These are phyloP conservation scores for Pythium biforme DNA, from an alignment of 352 stramenopile species.

Conservation along the genomic window DNA sequence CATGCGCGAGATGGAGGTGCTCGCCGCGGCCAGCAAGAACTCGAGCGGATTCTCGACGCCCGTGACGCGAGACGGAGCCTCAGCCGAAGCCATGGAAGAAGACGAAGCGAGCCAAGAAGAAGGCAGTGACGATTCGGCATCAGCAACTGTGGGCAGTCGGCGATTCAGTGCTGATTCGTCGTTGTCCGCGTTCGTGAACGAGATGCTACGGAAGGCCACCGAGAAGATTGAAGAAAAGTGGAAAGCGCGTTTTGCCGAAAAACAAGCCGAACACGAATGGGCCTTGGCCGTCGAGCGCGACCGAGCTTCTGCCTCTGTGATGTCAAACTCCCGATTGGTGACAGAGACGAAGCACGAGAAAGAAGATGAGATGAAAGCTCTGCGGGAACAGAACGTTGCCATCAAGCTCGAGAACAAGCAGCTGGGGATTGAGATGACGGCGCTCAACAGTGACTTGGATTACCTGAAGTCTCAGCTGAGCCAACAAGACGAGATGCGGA, in stretches of 20 bases:
- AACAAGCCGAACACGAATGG: constrained; percentile 65
- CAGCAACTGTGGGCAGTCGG: not conserved
- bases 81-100: constrained; percentile 2
- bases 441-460: constrained; percentile 62
- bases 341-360: constrained; percentile 74
- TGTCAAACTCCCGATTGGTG: constrained; percentile 65
- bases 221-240: constrained; percentile 85
- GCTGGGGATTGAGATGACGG: constrained; percentile 63
- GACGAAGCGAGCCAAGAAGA: not conserved
- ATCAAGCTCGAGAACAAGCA: constrained; percentile 69
- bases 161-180: constrained; percentile 46
- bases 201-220: constrained; percentile 71
- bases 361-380: constrained; percentile 69
- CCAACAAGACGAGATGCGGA: constrained; percentile 72
- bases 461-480: constrained; percentile 70
- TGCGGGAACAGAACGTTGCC: constrained; percentile 64
- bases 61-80: not conserved
- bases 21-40: constrained; percentile 10
- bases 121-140: not conserved
- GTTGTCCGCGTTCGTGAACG: constrained; percentile 67
- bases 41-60: constrained; percentile 8
- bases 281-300: constrained; percentile 65
- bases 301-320: constrained; percentile 56
- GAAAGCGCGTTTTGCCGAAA: constrained; percentile 69
- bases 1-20: constrained; percentile 21